Base-by-base conservation (phyloP, 768 basidiomycete species). In the Punctularia strigosozonata region DNA sequence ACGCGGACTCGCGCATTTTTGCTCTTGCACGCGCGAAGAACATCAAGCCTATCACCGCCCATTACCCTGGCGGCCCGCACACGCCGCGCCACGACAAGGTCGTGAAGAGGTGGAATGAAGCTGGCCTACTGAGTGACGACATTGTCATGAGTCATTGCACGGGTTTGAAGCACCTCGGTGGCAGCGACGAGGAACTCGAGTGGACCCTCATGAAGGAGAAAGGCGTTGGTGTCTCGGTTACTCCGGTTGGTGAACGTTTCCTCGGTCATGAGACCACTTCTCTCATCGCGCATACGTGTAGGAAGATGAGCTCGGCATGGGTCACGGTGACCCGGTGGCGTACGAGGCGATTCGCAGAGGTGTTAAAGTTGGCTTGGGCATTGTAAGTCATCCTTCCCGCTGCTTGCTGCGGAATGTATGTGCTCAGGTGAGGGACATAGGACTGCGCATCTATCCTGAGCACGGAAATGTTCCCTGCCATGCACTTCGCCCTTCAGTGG, bases 241-340 rank as follows among this genome's bases (percentile, higher is more conserved):
- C 56, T 17, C 56, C 56, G 0, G 33, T 34, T 8, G 20, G 33
- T 34, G 10, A 8, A 34, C 20, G 8, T 8, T 34, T 8, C 33
- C 33, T 10, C 19, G 18, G 33, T 8, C 33, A n/a, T 34, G 33
- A 20, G 8, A 34, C 10, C 20, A 20, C 18, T 19, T 10, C 18
- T 10, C n/a, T n/a, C n/a, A n/a, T n/a, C n/a, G n/a, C n/a, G n/a
- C n/a, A n/a, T n/a, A n/a, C n/a, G n/a, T n/a, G 13, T 20, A 34
- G 33, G 50, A 46, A 30, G 53, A 56, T 25, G 56, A 58, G 48
- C 47, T 58, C 18, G 55, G 55, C 21, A 58, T 58, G 56, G 55
- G 50, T 4, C 56, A 56, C 40, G 56, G 56, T 8, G 48, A 53
- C 25, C 55, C 55, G 2, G 45, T 51, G 19, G 48, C 47, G 8